These are phyloP conservation scores for Angophora floribunda DNA, from an alignment of 345 rosid genomes.

Conservation along the genomic window DNA sequence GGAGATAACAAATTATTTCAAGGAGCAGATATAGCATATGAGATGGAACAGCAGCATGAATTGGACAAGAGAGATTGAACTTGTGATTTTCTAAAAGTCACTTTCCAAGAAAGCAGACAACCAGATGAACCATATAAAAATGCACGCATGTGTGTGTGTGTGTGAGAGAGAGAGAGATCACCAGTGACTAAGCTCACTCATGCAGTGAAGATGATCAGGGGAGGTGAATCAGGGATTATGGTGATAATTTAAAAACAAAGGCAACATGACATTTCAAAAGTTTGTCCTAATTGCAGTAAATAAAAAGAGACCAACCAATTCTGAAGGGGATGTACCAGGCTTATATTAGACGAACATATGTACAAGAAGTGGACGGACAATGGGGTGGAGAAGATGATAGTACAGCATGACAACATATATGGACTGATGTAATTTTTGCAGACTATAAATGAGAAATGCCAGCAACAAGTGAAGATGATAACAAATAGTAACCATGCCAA, in stretches of 20 bases:
- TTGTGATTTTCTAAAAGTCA: too few relatives aligned
- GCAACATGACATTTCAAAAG: neutral
- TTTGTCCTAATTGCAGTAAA: neutral
- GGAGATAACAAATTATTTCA: neutral
- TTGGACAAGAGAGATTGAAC: neutral
- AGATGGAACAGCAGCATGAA: neutral
- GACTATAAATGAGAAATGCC: neutral
- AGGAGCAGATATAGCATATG: neutral
- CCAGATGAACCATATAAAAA: too few relatives aligned
- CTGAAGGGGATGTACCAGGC: neutral
- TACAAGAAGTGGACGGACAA: neutral
- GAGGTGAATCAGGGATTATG: too few relatives aligned
- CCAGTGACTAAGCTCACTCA: neutral
- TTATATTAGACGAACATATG: neutral
- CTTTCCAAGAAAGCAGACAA: too few relatives aligned
- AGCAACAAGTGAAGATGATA: neutral
- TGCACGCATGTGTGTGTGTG: neutral
- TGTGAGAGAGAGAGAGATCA: neutral
- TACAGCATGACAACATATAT: neutral
- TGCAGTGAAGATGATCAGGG: neutral
- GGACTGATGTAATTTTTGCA: neutral
- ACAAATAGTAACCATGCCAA: neutral
- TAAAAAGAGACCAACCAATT: neutral
- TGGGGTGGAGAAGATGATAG: neutral
- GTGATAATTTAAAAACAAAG: neutral